Base-by-base conservation (phyloP, 1,139 yeast species). In the Yamadazyma aaseri region DNA sequence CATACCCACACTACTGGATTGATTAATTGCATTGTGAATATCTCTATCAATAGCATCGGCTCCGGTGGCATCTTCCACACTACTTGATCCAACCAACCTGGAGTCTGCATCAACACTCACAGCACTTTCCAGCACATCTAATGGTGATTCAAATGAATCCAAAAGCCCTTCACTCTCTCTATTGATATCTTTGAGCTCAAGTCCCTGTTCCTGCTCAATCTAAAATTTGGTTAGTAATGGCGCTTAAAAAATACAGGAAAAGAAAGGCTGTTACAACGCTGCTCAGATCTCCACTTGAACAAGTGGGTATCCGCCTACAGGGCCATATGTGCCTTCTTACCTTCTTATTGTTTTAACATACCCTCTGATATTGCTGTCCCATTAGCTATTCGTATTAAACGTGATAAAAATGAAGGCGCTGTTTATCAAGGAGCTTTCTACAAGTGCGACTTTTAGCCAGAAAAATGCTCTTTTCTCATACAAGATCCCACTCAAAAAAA, bases 31-130 rank as follows among this genome's bases (percentile, higher is more conserved):
- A 11, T 37, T 32, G 31, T 49, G 53, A 18, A 49, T 49, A 26
- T 40, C 42, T 26, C 49, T 32, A 32, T 48, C 48, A 12, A 48
- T 46, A 25, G 39, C 39, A 23, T 29, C 20, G 9, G 43, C 49
- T 13, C 26, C 15, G 17, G 29, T 23, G 9, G 26, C 20, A 10
- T 31, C 9, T 11, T 10, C 31, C 11, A 15, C 11, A 17, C 9
- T 17, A 20, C 5, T 29, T 6, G 9, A 14, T 4, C 15, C 21
- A 22, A 32, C 28, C 26, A 39, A 29, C 18, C 41, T 32, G 1
- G 24, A 20, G 18, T 43, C 45, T 15, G 32, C 34, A n/a, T 13
- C 18, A 17, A 28, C 32, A 7, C 29, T 26, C 15, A 26, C 29
- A 15, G 28, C 20, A 6, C 24, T 12, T 7, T 24, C 38, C 13